These are phyloP conservation scores for Arthrobotrys conoides DNA, from an alignment of 2,329 filamentous ascomycete species.

Conservation along the genomic window DNA sequence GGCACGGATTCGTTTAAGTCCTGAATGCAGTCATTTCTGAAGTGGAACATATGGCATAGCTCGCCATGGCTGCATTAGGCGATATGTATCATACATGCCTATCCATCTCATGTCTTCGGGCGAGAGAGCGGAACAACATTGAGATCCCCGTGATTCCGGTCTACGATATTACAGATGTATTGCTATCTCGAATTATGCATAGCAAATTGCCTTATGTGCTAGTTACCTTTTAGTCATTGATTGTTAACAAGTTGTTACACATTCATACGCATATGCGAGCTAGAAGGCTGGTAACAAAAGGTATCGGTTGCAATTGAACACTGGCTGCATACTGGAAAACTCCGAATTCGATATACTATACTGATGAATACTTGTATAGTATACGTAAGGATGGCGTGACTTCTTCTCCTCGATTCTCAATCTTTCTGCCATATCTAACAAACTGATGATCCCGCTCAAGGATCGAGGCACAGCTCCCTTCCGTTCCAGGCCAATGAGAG, in stretches of 20 bases:
- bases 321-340: background rate
- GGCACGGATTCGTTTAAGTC: background rate
- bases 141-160: slow-evolving; percentile 2
- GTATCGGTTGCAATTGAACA: background rate
- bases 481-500: background rate
- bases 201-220: no score
- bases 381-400: slow-evolving; percentile 38
- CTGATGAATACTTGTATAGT: background rate
- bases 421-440: slow-evolving; percentile 24
- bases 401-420: slow-evolving; percentile 12
- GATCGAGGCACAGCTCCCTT: slow-evolving; percentile 27
- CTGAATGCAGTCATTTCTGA: background rate
- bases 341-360: background rate
- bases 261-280: background rate
- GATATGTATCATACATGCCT: background rate
- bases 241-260: slow-evolving; percentile 2
- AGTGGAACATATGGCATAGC: background rate
- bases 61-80: slow-evolving; percentile 5
- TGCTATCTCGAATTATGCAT: no score
- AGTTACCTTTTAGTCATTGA: background rate
- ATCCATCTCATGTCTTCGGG: slow-evolving; percentile 4
- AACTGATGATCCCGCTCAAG: slow-evolving; percentile 32
- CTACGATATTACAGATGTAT: background rate
- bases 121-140: slow-evolving; percentile 4
- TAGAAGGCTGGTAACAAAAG: background rate